Conservation (phyloP, 805 yeast genomes). For the Hanseniaspora jakobsenii region DNA sequence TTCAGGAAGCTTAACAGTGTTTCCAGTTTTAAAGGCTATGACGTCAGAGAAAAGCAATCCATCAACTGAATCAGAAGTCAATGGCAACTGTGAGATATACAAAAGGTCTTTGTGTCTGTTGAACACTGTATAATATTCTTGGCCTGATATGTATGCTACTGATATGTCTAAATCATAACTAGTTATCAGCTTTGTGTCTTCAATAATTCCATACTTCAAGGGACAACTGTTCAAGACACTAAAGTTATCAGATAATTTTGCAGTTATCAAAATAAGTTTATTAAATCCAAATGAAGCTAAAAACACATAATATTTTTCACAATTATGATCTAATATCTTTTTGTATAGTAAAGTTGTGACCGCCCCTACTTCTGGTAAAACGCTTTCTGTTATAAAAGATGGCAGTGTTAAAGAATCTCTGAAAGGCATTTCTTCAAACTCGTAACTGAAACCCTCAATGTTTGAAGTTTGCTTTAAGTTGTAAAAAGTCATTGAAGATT, state of each 20-base stretch:
- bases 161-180: not conserved
- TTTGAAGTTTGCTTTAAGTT: not conserved
- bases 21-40: not conserved
- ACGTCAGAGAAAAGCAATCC: not conserved
- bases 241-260: not conserved
- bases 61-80: not conserved
- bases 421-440: not conserved
- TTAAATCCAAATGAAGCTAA: not conserved
- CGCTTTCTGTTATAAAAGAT: not conserved
- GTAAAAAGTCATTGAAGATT: not conserved
- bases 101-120: not conserved
- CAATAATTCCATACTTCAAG: not conserved
- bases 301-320: not conserved
- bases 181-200: not conserved
- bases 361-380: not conserved
- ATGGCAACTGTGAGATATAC: not conserved
- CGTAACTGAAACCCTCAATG: not conserved
- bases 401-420: not conserved
- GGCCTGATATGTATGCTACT: conserved; percentile 1
- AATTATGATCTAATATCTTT: not conserved
- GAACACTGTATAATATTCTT: not conserved
- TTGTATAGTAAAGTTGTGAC: not conserved
- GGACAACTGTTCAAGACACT: not conserved
- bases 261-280: not conserved
- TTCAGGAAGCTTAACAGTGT: not conserved